A percentile compares a stretch with the other conserved stretches of the same genome.
Conservation (phyloP, 2,329 filamentous ascomycete species). For the Huntiella decipiens region DNA sequence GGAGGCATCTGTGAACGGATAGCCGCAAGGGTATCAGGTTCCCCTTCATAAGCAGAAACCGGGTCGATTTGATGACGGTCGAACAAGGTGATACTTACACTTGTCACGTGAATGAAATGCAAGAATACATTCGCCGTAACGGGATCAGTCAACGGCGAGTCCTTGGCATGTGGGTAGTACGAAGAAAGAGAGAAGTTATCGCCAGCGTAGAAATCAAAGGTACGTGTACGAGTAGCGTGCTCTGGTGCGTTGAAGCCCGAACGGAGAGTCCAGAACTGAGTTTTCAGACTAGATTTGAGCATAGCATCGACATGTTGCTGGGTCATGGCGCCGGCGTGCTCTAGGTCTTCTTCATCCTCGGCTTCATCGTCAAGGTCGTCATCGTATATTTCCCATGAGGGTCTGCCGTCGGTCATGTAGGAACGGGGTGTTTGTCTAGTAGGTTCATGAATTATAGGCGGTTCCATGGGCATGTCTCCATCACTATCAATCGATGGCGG, state of each 20-base stretch:
- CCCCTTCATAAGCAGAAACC: slow-evolving; percentile 37
- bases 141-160: slow-evolving; percentile 59
- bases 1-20: slow-evolving; percentile 26
- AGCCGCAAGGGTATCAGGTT: slow-evolving; percentile 27
- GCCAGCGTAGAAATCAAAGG: slow-evolving; percentile 29
- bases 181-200: slow-evolving; percentile 35
- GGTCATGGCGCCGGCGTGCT: slow-evolving; percentile 17
- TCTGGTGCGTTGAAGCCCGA: slow-evolving; percentile 20
- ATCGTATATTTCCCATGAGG: slow-evolving; percentile 32
- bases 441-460: too few species aligned
- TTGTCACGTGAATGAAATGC: slow-evolving; percentile 81
- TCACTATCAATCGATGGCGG: too few species aligned
- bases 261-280: slow-evolving; percentile 2
- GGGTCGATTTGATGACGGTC: slow-evolving; percentile 59
- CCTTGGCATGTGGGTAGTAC: slow-evolving; percentile 45
- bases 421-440: too few species aligned
- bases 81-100: slow-evolving; percentile 68
- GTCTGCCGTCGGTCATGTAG: too few species aligned
- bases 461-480: too few species aligned
- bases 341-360: slow-evolving; percentile 26
- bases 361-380: slow-evolving; percentile 40
- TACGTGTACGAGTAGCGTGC: slow-evolving; percentile 25
- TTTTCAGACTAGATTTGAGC: not conserved
- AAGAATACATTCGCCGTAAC: slow-evolving; percentile 70
- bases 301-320: slow-evolving; percentile 12